Base-by-base conservation (phyloP, 2,329 filamentous ascomycete species). In the Apiospora saccharicola region DNA sequence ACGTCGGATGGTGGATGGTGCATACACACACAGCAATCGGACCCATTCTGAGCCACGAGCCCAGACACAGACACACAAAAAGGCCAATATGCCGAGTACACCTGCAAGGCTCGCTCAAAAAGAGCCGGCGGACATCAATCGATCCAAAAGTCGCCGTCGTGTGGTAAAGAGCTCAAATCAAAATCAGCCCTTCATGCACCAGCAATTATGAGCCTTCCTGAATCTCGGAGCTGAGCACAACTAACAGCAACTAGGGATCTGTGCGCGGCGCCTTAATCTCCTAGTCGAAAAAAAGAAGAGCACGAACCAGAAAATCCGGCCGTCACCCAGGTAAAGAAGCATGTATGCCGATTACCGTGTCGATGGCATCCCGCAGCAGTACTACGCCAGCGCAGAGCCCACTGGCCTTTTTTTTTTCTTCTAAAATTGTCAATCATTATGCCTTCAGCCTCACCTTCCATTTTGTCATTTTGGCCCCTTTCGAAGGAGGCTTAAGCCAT, bases 161-260 rank as follows among this genome's bases (percentile, higher is more conserved):
- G 30, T 64, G 57, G 57, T 64, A 64, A 41, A 64, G 10, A 22
- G 19, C 57, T 64, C 57, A n/a, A 37, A 61, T 37, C 53, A 30
- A 61, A 37, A 41, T 41, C 57, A 64, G 19, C 7, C 30, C 5
- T 64, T 10, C 26, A 64, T 37, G 57, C 57, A 41, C 4, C 10
- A 41, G 16, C 10, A n/a, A 13, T 41, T 41, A 12, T n/a, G 19
- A 64, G 57, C 57, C 57, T 64, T 41, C 57, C 57, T 64, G 57
- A 64, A 64, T 64, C 57, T 64, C 57, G 57, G 57, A 64, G 57
- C 57, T 41, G 57, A 64, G 7, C 13, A 24, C 34, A 64, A n/a
- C 34, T 41, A 41, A 41, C 57, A n/a, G 22, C 57, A 41, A 41
- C 57, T 41, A 41, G 57, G 12, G 19, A 64, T 64, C 57, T 41